Evolutionary conservation across 441 rosid genomes (phyloP).

Genomic region (Brassica balearica): DNA sequence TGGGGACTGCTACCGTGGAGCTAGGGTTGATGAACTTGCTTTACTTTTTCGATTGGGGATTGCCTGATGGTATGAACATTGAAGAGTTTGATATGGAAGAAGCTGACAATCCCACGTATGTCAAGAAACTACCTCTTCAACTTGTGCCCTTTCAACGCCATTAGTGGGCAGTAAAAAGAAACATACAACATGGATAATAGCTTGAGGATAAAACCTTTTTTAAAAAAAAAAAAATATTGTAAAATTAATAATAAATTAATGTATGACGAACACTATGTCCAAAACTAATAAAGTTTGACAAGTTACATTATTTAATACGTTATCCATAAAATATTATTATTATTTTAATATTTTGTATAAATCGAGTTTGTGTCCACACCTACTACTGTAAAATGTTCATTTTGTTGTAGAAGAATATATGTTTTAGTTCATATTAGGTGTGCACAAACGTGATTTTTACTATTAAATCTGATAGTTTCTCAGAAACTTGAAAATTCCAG

Average conservation of each 20-base stretch:
- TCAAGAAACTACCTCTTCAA: constrained; percentile 30
- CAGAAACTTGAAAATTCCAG: neutral
- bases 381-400: neutral
- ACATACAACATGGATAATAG: neutral
- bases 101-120: neutral
- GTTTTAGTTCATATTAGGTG: neutral
- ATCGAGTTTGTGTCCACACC: neutral
- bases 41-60: constrained; percentile 49
- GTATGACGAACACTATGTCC: neutral
- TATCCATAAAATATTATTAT: neutral
- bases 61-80: constrained; percentile 28
- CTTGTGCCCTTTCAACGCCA: constrained; percentile 33
- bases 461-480: neutral
- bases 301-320: neutral
- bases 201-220: too few relatives aligned
- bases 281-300: neutral
- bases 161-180: neutral
- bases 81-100: constrained; percentile 27
- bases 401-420: neutral
- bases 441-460: neutral
- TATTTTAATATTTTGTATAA: neutral
- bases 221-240: neutral
- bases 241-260: neutral
- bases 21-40: neutral
- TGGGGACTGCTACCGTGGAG: neutral